Percentiles rank a stretch among this genome's conserved stretches.
These are phyloP conservation scores for Kodamaea lidongshanica DNA, from an alignment of 805 yeast species.

Conservation along the genomic window DNA sequence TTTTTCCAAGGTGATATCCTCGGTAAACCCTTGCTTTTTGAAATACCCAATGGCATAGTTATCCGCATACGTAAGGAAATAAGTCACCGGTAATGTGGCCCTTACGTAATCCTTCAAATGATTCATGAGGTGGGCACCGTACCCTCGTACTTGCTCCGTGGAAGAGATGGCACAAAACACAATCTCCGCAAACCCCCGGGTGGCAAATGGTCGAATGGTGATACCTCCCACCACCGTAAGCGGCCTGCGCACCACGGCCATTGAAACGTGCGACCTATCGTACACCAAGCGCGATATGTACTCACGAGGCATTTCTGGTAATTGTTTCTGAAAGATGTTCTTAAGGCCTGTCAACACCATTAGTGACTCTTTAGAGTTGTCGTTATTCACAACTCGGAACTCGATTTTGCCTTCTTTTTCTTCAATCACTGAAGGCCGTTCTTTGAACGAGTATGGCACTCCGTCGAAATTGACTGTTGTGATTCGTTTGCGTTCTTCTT, in stretches of 20 bases:
- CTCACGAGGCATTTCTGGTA: slow-evolving; percentile 98
- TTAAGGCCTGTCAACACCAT: slow-evolving; percentile 92
- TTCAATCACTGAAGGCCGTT: slow-evolving; percentile 89
- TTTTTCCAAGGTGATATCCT: slow-evolving; percentile 82
- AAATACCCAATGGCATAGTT: slow-evolving; percentile 98
- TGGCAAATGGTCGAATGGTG: slow-evolving; percentile 89
- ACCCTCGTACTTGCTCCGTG: slow-evolving; percentile 96
- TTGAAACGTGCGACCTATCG: slow-evolving; percentile 88
- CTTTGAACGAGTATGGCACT: slow-evolving; percentile 72
- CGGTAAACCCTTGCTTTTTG: slow-evolving; percentile 96
- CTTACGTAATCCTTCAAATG: slow-evolving; percentile 93
- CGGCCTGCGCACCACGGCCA: slow-evolving; percentile 93
- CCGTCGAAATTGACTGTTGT: slow-evolving; percentile 68
- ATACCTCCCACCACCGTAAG: slow-evolving; percentile 97
- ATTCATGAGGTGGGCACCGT: slow-evolving; percentile 98
- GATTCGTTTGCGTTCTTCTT: slow-evolving; percentile 36
- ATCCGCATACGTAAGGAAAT: slow-evolving; percentile 94
- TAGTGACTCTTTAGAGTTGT: slow-evolving; percentile 77
- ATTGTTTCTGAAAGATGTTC: slow-evolving; percentile 92
- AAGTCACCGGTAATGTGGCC: slow-evolving; percentile 76
- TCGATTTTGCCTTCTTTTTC: slow-evolving; percentile 91
- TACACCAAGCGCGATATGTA: slow-evolving; percentile 92
- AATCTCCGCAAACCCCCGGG: slow-evolving; percentile 90
- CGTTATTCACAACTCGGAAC: slow-evolving; percentile 94
- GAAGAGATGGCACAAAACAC: slow-evolving; percentile 97